These are phyloP conservation scores for Tremellales sp. DNA, from an alignment of 1,284 basidiomycete species.

Conservation along the genomic window DNA sequence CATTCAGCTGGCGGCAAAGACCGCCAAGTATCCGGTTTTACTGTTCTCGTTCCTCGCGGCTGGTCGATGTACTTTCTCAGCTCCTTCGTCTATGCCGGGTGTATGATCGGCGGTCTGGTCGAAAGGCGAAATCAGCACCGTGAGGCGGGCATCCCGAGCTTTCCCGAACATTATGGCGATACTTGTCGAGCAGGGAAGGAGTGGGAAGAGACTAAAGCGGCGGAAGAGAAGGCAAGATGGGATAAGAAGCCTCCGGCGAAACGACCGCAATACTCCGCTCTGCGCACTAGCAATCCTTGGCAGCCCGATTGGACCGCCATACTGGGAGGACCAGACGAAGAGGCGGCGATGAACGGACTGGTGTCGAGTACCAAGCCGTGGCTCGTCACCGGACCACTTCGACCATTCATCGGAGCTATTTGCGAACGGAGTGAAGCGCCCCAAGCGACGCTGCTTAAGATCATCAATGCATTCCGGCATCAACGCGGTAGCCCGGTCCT, in stretches of 20 bases:
- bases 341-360: slow-evolving; percentile 32
- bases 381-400: slow-evolving; percentile 58
- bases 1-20: slow-evolving; percentile 14
- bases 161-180: slow-evolving; percentile 74
- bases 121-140: slow-evolving; percentile 71
- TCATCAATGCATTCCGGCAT: slow-evolving; percentile 59
- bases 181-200: slow-evolving; percentile 54
- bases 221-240: slow-evolving; percentile 61
- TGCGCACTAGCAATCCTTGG: slow-evolving; percentile 70
- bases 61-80: slow-evolving; percentile 84
- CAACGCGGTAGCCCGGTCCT: slow-evolving; percentile 56
- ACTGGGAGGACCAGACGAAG: slow-evolving; percentile 47
- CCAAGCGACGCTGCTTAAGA: slow-evolving; percentile 51
- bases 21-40: slow-evolving; percentile 61
- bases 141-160: slow-evolving; percentile 67
- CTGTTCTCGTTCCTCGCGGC: slow-evolving; percentile 71
- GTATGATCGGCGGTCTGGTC: slow-evolving; percentile 72
- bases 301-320: slow-evolving; percentile 65
- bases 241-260: slow-evolving; percentile 77
- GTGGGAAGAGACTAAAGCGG: slow-evolving; percentile 52
- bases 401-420: slow-evolving; percentile 8
- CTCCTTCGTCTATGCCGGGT: slow-evolving; percentile 73
- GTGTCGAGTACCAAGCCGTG: slow-evolving; percentile 51
- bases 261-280: slow-evolving; percentile 63
- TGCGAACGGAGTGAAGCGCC: background rate